phyloP scores from a whole-genome alignment of 1,284 basidiomycete genomes.

The Tylopilus sp. region DNA sequence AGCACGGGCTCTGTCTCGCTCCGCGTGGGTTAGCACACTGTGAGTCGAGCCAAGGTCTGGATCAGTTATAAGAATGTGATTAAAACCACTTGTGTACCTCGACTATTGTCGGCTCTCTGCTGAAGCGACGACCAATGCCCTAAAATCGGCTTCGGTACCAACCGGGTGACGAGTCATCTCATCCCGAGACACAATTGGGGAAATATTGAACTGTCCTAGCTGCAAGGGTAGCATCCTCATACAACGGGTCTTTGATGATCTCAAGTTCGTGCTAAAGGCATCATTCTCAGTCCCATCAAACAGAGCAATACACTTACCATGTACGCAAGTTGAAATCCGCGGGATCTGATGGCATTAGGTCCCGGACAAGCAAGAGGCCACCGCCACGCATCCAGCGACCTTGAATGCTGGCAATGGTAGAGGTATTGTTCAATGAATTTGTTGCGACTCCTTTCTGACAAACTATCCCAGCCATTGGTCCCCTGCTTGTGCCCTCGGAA shows the following conservation, averaged over 20 bases:
- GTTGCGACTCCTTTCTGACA: constrained; percentile 31
- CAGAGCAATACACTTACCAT: constrained; percentile 13
- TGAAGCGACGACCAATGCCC: background rate
- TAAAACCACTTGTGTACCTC: constrained; percentile 27
- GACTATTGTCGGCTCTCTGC: background rate
- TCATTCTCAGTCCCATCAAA: background rate
- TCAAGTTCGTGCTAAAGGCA: constrained; percentile 14
- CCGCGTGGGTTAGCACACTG: constrained; percentile 3
- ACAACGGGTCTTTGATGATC: background rate
- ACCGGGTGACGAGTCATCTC: background rate
- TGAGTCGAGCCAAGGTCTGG: background rate
- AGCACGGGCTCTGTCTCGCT: background rate
- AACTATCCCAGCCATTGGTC: constrained; percentile 13
- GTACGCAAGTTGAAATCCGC: constrained; percentile 30
- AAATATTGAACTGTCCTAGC: constrained; percentile 7
- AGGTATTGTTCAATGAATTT: constrained; percentile 21
- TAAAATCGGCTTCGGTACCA: background rate
- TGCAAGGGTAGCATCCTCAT: constrained; percentile 3
- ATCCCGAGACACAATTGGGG: background rate
- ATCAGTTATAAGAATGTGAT: background rate
- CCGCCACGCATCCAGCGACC: constrained; percentile 10
- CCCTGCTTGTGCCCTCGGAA: constrained; percentile 7
- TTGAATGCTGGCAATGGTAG: constrained; percentile 24
- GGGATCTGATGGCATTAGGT: constrained; percentile 28
- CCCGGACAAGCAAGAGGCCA: constrained; percentile 27